Evolutionary conservation across 192 early-diverging fungal genomes (phyloP).

Genomic region (Podila epicladia): DNA sequence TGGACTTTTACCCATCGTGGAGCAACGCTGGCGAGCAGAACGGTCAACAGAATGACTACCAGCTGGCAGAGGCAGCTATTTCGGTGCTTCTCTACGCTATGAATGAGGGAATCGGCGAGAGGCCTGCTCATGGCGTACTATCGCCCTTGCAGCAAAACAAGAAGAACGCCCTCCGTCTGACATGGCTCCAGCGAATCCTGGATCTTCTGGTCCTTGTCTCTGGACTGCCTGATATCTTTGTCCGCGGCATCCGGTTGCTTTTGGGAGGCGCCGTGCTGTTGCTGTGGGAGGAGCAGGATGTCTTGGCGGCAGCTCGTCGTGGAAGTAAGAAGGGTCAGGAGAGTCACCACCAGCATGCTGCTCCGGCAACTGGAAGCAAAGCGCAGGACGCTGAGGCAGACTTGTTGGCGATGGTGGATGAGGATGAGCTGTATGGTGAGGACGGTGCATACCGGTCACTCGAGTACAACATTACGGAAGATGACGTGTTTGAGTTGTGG

Average conservation of each 20-base stretch:
- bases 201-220: conserved; percentile 60
- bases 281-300: conserved; percentile 40
- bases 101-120: conserved; percentile 11
- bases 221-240: conserved; percentile 14
- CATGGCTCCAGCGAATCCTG: conserved; percentile 59
- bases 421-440: conserved; percentile 13
- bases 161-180: conserved; percentile 18
- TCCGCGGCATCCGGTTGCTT: conserved; percentile 18
- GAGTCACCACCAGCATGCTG: background rate
- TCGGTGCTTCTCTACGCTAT: conserved; percentile 48
- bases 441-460: background rate
- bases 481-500: conserved; percentile 39
- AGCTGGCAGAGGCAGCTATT: conserved; percentile 27
- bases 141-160: conserved; percentile 5
- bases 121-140: background rate
- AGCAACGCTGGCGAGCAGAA: background rate
- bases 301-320: background rate
- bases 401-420: conserved; percentile 33
- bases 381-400: conserved; percentile 22
- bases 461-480: conserved; percentile 33
- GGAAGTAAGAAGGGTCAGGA: background rate
- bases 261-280: conserved; percentile 41
- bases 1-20: conserved; percentile 8
- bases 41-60: background rate
- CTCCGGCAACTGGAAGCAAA: background rate